phyloP scores from a whole-genome alignment of 257 asterid species.

The Capsicum rhomboideum region DNA sequence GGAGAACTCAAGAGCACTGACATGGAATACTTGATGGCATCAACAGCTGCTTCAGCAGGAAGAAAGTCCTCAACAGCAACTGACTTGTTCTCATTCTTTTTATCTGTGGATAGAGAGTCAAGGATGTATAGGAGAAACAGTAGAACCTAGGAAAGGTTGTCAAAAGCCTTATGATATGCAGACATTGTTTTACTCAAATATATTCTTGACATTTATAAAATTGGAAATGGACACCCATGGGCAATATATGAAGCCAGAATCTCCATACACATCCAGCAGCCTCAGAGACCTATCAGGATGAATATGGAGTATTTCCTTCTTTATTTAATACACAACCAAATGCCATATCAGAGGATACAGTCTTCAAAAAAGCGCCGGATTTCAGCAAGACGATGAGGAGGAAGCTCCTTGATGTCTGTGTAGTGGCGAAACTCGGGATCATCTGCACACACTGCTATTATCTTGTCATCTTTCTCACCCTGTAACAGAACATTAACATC shows the following conservation, averaged over 20 bases:
- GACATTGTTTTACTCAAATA: neutral
- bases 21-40: conserved; percentile 75
- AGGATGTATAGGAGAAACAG: conserved; percentile 15
- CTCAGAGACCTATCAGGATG: neutral
- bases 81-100: conserved; percentile 79
- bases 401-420: conserved; percentile 59
- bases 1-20: conserved; percentile 18
- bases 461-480: conserved; percentile 94
- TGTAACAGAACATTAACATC: conserved; percentile 9
- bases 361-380: conserved; percentile 94
- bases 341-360: conserved; percentile 45
- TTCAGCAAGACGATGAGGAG: conserved; percentile 93
- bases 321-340: neutral
- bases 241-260: neutral
- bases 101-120: conserved; percentile 40
- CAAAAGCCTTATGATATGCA: neutral
- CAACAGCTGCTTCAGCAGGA: conserved; percentile 61
- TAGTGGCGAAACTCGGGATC: conserved; percentile 84
- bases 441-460: conserved; percentile 90
- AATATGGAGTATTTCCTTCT: neutral
- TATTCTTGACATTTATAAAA: neutral
- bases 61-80: conserved; percentile 84
- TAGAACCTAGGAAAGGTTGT: neutral
- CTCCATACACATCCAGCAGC: neutral
- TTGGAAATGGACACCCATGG: neutral